These are phyloP conservation scores for Pseudopyricularia cyperi DNA, from an alignment of 2,329 filamentous ascomycete species.

Conservation along the genomic window DNA sequence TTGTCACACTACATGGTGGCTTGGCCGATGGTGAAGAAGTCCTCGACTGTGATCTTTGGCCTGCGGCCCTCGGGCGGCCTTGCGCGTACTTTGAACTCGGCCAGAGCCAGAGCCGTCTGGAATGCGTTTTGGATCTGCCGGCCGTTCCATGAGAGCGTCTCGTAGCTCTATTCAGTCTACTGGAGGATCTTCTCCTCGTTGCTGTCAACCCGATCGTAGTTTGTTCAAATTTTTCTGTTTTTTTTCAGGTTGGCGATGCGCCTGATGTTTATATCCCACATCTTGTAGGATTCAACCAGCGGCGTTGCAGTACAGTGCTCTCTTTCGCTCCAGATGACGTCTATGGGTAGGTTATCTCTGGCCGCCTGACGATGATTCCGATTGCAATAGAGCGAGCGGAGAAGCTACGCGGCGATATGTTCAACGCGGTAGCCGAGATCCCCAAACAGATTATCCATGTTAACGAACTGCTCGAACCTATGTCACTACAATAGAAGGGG, in stretches of 20 bases:
- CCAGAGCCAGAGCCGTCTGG: constrained; percentile 9
- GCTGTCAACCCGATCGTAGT: neutral
- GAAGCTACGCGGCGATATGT: neutral
- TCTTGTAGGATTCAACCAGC: constrained; percentile 5
- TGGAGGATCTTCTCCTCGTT: constrained; percentile 4
- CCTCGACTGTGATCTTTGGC: constrained; percentile 1
- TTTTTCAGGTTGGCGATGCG: constrained; percentile 6
- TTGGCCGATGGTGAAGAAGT: neutral
- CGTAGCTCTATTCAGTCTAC: neutral
- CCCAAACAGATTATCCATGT: neutral
- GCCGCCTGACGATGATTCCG: neutral
- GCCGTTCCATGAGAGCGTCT: constrained; percentile 7
- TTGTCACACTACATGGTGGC: neutral
- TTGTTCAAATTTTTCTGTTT: neutral
- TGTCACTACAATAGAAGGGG: neutral
- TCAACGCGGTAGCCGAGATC: neutral
- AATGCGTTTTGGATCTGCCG: constrained; percentile 27
- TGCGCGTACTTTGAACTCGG: neutral
- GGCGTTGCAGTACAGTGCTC: neutral
- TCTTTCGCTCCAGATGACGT: neutral
- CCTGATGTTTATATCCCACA: constrained; percentile 9
- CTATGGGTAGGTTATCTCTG: neutral
- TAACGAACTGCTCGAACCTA: neutral
- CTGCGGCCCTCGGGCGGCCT: neutral
- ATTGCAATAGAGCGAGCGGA: neutral